Evolutionary conservation across 2,329 filamentous ascomycete species (phyloP), one percentile per base, ranked within the genome.

Genomic region (Alternaria viburni): DNA sequence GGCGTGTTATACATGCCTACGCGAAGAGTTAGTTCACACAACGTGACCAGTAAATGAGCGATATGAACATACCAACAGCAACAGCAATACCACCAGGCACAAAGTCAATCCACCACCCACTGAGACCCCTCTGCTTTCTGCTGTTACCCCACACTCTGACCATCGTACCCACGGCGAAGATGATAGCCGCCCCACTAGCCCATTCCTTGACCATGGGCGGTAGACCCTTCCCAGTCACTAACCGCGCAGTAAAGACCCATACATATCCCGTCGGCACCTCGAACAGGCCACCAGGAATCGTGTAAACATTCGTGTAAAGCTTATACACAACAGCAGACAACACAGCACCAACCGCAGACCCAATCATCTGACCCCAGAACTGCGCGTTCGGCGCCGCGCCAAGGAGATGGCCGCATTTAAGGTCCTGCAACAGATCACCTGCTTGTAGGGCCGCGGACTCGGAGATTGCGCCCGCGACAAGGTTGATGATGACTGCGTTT

Each of bases 1-100:
- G 96, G 96, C 0, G 95, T 93, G 73, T 98, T 99, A 81, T 98
- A 99, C 89, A 99, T 99, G 52, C 96, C 91, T 90, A 28, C 4
- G 23, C 5, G 5, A 6, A 6, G 23, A 9, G 49, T 69, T 45
- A 69, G 54, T 36, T 50, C 21, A 17, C 47, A 11, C 28, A 2
- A 43, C 3, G 6, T 21, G 13, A 23, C 3, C 5, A 47, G 28
- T 30, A 15, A 26, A 10, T 10, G 13, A 13, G 15, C 19, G 45
- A 50, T 5, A 21, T n/a, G n/a, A 17, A 83, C 86, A 79, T 81
- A 91, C 90, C 94, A 73, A 97, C 93, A 43, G 96, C 96, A 19
- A 99, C 95, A 3, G 96, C 95, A 73, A 99, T 97, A 0, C 96
- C 96, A 7, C 96, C 95, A 0, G 96, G 96, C 12, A 99, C 85